A percentile compares a stretch with the other conserved stretches of the same genome.
Conservation (phyloP, 257 asterid species). For the Parsonsia alboflavescens region DNA sequence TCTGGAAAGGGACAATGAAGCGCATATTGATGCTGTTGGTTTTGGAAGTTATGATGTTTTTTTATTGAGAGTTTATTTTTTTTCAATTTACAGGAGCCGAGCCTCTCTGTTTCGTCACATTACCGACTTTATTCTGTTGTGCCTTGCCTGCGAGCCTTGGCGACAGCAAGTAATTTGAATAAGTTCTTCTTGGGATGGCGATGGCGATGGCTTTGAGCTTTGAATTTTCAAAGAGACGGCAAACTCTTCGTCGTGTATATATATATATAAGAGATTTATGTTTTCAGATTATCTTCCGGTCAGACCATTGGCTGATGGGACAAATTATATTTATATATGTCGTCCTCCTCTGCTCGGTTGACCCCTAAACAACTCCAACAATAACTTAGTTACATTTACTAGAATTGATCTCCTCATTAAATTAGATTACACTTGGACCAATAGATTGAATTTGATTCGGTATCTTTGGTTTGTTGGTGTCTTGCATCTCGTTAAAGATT, state of each 20-base stretch:
- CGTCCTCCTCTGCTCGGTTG: constrained; percentile 10
- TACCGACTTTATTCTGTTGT: constrained; percentile 15
- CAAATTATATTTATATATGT: too few relatives aligned
- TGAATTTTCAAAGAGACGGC: constrained; percentile 56
- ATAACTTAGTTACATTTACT: too few relatives aligned
- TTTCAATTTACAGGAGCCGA: constrained; percentile 8
- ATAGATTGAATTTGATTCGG: background rate
- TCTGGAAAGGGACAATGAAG: constrained; percentile 41
- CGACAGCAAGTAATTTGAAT: constrained; percentile 13
- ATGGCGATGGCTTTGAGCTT: constrained; percentile 23
- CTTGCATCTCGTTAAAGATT: background rate
- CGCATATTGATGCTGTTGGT: constrained; percentile 57
- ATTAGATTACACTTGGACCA: background rate
- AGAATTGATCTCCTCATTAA: background rate
- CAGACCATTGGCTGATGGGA: constrained; percentile 11
- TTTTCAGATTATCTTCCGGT: constrained; percentile 2
- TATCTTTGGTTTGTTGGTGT: background rate
- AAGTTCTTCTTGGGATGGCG: constrained; percentile 19
- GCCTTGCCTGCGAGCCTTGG: background rate
- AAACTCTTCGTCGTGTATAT: constrained; percentile 21
- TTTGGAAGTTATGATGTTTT: constrained; percentile 63
- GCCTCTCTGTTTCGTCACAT: constrained; percentile 5
- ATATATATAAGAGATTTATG: constrained; percentile 14
- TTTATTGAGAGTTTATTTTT: constrained; percentile 31
- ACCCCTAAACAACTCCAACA: constrained; percentile 18